phyloP scores from a whole-genome alignment of 2,329 filamentous ascomycete species.

The Aspergillus persii region DNA sequence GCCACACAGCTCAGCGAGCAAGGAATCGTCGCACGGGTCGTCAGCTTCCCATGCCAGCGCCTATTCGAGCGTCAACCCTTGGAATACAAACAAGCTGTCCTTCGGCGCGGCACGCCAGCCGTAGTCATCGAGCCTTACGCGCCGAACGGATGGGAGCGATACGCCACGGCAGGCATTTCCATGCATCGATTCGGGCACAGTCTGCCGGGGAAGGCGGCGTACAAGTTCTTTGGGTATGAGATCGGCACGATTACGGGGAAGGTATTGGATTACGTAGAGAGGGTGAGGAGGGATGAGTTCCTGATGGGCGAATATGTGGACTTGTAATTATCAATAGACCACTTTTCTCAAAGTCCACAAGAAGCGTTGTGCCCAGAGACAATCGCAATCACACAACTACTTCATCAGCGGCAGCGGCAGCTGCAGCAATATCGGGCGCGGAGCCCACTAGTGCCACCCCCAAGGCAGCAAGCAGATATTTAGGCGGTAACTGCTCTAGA shows the following conservation, averaged over 20 bases:
- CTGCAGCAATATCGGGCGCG: no score
- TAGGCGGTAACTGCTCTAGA: no score
- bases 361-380: no score
- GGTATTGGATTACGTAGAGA: conserved; percentile 9
- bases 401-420: no score
- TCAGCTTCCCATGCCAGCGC: conserved; percentile 95
- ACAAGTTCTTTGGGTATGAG: conserved; percentile 19
- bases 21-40: conserved; percentile 81
- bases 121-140: conserved; percentile 95
- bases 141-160: conserved; percentile 98
- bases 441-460: no score
- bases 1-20: conserved; percentile 88
- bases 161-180: conserved; percentile 52
- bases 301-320: conserved; percentile 14
- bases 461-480: no score
- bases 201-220: conserved; percentile 17
- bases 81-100: conserved; percentile 88
- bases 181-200: conserved; percentile 14
- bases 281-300: conserved; percentile 6
- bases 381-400: no score
- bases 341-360: no score
- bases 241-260: conserved; percentile 9
- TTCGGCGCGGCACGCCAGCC: conserved; percentile 90
- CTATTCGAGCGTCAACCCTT: conserved; percentile 91
- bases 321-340: conserved; percentile 1